A percentile compares a stretch with the other conserved stretches of the same genome.
Conservation (phyloP, 345 rosid species). For the Physaria fendleri region DNA sequence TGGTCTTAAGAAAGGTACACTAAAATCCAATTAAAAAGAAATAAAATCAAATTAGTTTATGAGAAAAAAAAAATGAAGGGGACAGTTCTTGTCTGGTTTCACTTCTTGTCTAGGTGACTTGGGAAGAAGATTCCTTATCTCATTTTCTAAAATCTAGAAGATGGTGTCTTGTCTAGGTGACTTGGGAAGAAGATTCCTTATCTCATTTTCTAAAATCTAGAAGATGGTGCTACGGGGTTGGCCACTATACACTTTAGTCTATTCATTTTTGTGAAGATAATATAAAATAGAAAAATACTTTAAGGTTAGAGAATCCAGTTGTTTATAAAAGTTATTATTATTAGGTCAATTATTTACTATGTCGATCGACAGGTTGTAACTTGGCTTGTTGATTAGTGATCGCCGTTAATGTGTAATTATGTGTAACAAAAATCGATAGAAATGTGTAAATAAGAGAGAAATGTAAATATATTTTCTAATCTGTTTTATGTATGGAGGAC, state of each 20-base stretch:
- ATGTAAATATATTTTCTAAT: no score
- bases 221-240: slow-evolving; percentile 19
- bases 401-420: no score
- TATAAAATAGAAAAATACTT: background rate
- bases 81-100: slow-evolving; percentile 19
- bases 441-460: no score
- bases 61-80: slow-evolving; percentile 17
- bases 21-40: no score
- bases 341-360: background rate
- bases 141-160: background rate
- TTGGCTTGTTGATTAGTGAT: background rate
- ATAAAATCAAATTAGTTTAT: no score
- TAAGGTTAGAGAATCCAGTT: background rate
- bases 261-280: background rate
- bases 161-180: slow-evolving; percentile 16
- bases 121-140: slow-evolving; percentile 7
- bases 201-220: background rate
- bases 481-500: no score
- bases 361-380: background rate
- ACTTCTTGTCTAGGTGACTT: slow-evolving; percentile 16
- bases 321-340: background rate
- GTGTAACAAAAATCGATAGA: no score
- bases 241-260: slow-evolving; percentile 13
- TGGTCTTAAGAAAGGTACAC: no score
- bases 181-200: slow-evolving; percentile 11